Base-by-base conservation (phyloP, 768 basidiomycete genomes). In the Infundibulicybe gibba region DNA sequence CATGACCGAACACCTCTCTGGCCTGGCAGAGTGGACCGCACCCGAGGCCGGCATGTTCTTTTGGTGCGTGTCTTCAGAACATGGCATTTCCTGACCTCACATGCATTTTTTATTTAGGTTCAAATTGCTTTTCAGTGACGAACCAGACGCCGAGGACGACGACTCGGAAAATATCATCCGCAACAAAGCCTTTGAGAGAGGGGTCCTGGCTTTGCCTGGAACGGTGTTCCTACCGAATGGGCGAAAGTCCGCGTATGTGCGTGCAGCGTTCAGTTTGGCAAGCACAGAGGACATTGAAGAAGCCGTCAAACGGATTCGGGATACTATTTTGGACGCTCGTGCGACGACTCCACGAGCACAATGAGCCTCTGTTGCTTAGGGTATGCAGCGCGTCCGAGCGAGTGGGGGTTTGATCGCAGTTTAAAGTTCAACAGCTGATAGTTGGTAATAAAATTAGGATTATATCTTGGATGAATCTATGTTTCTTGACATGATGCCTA, bases 1-100 rank as follows among this genome's bases (percentile, higher is more conserved):
- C 41, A 78, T 92, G 66, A 68, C 75, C 50, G 76, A 72, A 51
- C 80, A 93, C 60, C 77, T 94, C 14, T 68, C 71, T 32, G 89
- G 82, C 3, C 67, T 94, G 33, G 90, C 81, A 13, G 79, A 84
- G 64, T 87, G 83, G 84, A 66, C 60, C 34, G 62, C 69, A 0
- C 87, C 87, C 4, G 77, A 82, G 55, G 79, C 85, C n/a, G 85
- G 88, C 46, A 90, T 94, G 89, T 94, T 94, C 70, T 80, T 90
- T 61, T 93, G 89, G 87, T 80, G 41, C 9, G 81, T 70, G 58
- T 57, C 45, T 46, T 56, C 6, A 17, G 15, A 25, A 31, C n/a
- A 21, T 30, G 9, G 34, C 17, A 14, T 6, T 13, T 11, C 40
- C n/a, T n/a, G 32, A 20, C 15, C 32, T 16, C 6, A 6, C 6